Evolutionary conservation across 2,329 filamentous ascomycete genomes (phyloP).

Genomic region (Chaetomium olivaceum): DNA sequence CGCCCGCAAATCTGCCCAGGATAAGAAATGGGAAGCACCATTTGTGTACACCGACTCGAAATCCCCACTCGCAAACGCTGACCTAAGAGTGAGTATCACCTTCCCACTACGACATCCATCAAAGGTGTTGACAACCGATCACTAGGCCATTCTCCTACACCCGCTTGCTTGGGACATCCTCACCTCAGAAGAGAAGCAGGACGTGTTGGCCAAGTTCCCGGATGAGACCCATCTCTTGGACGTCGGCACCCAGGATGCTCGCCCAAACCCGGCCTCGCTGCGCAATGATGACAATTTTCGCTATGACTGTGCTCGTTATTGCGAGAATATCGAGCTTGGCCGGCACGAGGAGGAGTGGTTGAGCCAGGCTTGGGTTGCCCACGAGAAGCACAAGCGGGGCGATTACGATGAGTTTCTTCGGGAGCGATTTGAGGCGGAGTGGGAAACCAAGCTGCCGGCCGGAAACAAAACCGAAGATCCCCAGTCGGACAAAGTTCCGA

Average conservation of each 20-base stretch:
- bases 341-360: slow-evolving; percentile 57
- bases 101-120: neutral
- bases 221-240: slow-evolving; percentile 38
- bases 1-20: slow-evolving; percentile 31
- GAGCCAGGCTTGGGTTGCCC: slow-evolving; percentile 52
- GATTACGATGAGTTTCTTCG: slow-evolving; percentile 52
- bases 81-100: slow-evolving; percentile 24
- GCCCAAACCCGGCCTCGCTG: slow-evolving; percentile 41
- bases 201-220: slow-evolving; percentile 43
- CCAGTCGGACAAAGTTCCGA: neutral
- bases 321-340: slow-evolving; percentile 48
- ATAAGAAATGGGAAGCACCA: slow-evolving; percentile 35
- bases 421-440: slow-evolving; percentile 49
- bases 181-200: slow-evolving; percentile 36
- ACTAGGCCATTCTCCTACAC: slow-evolving; percentile 41
- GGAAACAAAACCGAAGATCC: slow-evolving; percentile 32
- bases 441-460: slow-evolving; percentile 47
- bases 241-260: slow-evolving; percentile 36
- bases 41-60: slow-evolving; percentile 40
- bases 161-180: slow-evolving; percentile 44
- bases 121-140: slow-evolving; percentile 11
- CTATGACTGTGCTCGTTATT: slow-evolving; percentile 45
- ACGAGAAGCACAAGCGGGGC: slow-evolving; percentile 50
- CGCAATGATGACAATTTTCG: slow-evolving; percentile 47
- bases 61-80: slow-evolving; percentile 40